Base-by-base conservation (phyloP, 2,329 filamentous ascomycete genomes). In the Aureobasidium melanogenum region DNA sequence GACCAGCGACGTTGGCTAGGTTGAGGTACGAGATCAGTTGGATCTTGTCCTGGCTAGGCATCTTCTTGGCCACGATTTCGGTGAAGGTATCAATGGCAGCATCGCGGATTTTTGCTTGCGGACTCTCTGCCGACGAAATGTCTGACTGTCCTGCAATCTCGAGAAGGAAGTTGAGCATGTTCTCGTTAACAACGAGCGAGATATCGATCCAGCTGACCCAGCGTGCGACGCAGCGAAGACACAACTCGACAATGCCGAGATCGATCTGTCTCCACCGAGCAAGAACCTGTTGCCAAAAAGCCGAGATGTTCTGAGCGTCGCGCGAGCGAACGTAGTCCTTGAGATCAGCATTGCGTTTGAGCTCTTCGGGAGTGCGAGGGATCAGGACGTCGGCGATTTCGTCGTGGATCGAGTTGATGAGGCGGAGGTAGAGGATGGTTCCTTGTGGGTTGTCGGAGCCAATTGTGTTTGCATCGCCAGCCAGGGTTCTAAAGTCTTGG, bases 191-290 rank as follows among this genome's bases (percentile, higher is more conserved):
- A 47, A 99, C 86, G 62, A 99, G 80, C 55, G 88, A 89, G 68
- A 99, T 97, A 71, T 97, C 94, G 70, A 95, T 96, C 94, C 94
- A 99, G 81, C 91, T 95, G 63, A 96, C 91, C 93, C 94, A 99
- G 73, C 93, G 94, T 39, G 91, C 91, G 66, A 99, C 85, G n/a
- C 91, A 88, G 75, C 88, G 91, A 58, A 99, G 81, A 68, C 89
- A 92, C 81, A 95, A 86, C 73, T 97, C 91, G 46, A 96, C 82
- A 62, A 97, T 82, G 66, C 88, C 84, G 62, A 85, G 80, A 69
- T 83, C 82, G 61, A 76, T 74, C 68, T 84, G 83, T 66, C 82
- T 80, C 82, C 92, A 97, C 69, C 87, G 84, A 12, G 84, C 81
- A 60, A 99, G 81, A 47, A 99, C 88, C 70, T 96, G 89, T 73